Evolutionary conservation across 768 basidiomycete species (phyloP).

Genomic region (Tricholoma sp.): DNA sequence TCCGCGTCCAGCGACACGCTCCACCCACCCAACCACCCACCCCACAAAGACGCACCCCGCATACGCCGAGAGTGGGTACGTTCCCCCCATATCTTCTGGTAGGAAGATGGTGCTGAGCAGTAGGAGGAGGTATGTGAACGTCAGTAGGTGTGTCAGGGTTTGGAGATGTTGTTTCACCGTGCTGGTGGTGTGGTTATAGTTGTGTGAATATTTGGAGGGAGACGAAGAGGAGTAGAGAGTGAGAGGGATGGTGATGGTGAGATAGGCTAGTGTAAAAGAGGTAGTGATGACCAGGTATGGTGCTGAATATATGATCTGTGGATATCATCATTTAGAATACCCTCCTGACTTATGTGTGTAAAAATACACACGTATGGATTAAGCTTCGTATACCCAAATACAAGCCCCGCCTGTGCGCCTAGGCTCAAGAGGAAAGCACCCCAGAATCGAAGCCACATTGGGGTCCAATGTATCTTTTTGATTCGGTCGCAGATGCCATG

Average conservation of each 20-base stretch:
- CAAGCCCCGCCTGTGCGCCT: not conserved
- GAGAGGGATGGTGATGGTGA: not conserved
- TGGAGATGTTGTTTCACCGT: not conserved
- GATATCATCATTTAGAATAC: not conserved
- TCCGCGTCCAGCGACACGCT: slow-evolving; percentile 8
- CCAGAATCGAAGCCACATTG: not conserved
- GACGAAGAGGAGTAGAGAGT: slow-evolving; percentile 10
- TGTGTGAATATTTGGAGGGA: slow-evolving; percentile 10
- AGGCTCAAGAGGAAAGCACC: not conserved
- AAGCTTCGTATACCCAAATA: not conserved
- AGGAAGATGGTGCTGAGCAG: slow-evolving; percentile 43
- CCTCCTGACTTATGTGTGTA: too few relatives aligned
- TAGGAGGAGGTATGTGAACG: slow-evolving; percentile 53
- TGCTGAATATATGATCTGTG: not conserved
- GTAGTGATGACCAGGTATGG: not conserved
- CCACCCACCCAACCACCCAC: slow-evolving; percentile 31
- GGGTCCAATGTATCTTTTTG: not conserved
- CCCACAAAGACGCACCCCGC: slow-evolving; percentile 44
- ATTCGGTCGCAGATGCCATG: not conserved
- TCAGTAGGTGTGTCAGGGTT: slow-evolving; percentile 35
- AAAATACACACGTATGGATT: not conserved
- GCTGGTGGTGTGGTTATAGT: not conserved
- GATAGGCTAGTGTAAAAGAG: not conserved
- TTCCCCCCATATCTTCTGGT: slow-evolving; percentile 40
- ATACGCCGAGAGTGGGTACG: slow-evolving; percentile 55